Evolutionary conservation across 306 rosid species (phyloP).

Genomic region (Cucumis melo): DNA sequence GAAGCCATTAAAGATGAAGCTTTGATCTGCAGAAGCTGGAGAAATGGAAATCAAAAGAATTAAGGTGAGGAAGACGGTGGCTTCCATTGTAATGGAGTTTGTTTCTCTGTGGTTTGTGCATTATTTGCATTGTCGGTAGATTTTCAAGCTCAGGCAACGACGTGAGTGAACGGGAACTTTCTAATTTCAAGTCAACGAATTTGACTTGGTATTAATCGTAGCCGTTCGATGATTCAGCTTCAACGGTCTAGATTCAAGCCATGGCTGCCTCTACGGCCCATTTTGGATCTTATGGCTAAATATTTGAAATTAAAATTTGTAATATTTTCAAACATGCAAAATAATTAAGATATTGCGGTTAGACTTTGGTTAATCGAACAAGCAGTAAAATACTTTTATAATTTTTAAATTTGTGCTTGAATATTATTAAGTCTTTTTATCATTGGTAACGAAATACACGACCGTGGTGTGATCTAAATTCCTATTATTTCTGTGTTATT

Average conservation of each 20-base stretch:
- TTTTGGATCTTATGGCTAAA: no score
- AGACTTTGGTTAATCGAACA: no score
- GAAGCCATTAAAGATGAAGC: constrained; percentile 3
- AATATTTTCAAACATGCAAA: no score
- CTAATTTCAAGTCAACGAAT: background rate
- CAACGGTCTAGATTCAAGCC: background rate
- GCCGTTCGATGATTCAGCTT: background rate
- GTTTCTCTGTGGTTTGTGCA: background rate
- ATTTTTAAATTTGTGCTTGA: no score
- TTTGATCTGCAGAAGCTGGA: background rate
- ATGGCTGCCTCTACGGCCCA: background rate
- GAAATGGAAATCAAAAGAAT: background rate
- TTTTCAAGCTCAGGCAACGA: background rate
- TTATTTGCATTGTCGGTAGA: background rate
- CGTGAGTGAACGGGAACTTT: background rate
- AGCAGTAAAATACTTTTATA: no score
- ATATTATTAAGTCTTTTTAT: no score
- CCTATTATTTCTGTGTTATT: no score
- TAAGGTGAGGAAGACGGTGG: background rate
- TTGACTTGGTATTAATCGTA: background rate
- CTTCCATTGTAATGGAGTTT: background rate
- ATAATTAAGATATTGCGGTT: no score
- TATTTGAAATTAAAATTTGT: no score
- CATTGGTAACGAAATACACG: no score
- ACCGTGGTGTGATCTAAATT: no score